These are phyloP conservation scores for Circinella umbellata DNA, from an alignment of 371 early-diverging fungal species.

Conservation along the genomic window DNA sequence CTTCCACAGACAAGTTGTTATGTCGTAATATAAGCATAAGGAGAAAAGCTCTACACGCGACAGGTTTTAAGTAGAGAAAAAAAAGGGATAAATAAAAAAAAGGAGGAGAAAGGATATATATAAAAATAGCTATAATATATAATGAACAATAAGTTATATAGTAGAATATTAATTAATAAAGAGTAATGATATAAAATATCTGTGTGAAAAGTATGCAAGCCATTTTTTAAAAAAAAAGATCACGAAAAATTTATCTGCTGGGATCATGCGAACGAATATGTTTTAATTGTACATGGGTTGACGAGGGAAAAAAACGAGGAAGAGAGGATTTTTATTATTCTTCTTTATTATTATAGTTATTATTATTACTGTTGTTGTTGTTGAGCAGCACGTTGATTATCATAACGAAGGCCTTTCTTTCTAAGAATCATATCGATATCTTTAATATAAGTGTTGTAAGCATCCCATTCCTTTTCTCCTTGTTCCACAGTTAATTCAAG, in stretches of 20 bases:
- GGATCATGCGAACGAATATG: not conserved
- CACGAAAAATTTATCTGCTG: constrained; percentile 13
- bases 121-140: constrained; percentile 39
- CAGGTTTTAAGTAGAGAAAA: constrained; percentile 67
- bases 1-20: constrained; percentile 16
- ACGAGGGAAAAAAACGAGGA: not conserved
- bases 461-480: constrained; percentile 46
- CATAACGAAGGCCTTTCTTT: constrained; percentile 53
- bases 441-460: constrained; percentile 43
- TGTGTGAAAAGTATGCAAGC: constrained; percentile 34
- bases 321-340: not conserved
- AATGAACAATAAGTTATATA: not conserved
- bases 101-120: constrained; percentile 69
- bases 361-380: not conserved
- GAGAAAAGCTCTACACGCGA: not conserved
- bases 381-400: constrained; percentile 3
- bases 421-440: constrained; percentile 40
- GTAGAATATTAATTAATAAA: too few relatives aligned
- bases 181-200: too few relatives aligned
- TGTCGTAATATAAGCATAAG: constrained; percentile 20
- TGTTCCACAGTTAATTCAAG: constrained; percentile 24
- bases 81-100: constrained; percentile 28
- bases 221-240: constrained; percentile 43
- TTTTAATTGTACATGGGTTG: not conserved
- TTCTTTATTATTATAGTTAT: not conserved